A percentile compares a stretch with the other conserved stretches of the same genome.
Conservation (phyloP, 148 eudicot species). For the Talinum fruticosum region DNA sequence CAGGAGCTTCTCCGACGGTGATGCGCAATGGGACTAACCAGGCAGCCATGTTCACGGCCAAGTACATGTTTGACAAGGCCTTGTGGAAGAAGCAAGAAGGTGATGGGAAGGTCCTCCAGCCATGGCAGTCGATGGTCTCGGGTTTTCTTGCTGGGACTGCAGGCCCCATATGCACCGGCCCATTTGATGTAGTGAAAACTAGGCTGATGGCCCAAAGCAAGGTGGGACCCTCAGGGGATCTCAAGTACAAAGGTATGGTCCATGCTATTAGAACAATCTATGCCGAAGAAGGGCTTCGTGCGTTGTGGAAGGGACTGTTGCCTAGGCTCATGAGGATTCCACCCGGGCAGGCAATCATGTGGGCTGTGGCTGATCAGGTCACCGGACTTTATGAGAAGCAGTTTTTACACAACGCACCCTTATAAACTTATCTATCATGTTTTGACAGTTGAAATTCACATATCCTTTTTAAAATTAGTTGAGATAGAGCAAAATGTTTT, state of each 20-base stretch:
- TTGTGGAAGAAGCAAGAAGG: slow-evolving; percentile 90
- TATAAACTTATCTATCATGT: slow-evolving; percentile 16
- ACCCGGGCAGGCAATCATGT: slow-evolving; percentile 97
- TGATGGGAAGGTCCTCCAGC: slow-evolving; percentile 73
- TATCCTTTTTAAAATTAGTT: not conserved
- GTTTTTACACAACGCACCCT: slow-evolving; percentile 35
- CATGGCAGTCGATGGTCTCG: slow-evolving; percentile 95
- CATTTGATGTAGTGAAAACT: slow-evolving; percentile 94
- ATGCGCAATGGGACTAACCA: slow-evolving; percentile 98
- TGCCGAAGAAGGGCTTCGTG: slow-evolving; percentile 73
- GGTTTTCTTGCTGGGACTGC: slow-evolving; percentile 93
- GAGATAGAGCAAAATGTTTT: not conserved
- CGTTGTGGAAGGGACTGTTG: slow-evolving; percentile 85
- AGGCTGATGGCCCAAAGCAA: slow-evolving; percentile 90
- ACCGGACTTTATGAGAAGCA: slow-evolving; percentile 82
- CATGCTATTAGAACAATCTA: slow-evolving; percentile 74
- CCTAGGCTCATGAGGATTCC: slow-evolving; percentile 97
- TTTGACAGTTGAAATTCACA: too few relatives aligned
- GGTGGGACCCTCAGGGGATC: slow-evolving; percentile 32
- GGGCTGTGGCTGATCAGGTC: slow-evolving; percentile 91
- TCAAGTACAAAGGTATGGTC: slow-evolving; percentile 85
- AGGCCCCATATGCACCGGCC: slow-evolving; percentile 88
- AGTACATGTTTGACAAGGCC: slow-evolving; percentile 58
- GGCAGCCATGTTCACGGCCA: slow-evolving; percentile 91
- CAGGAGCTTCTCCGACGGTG: slow-evolving; percentile 91